phyloP scores from a whole-genome alignment of 345 rosid genomes.

The Linum tenue region DNA sequence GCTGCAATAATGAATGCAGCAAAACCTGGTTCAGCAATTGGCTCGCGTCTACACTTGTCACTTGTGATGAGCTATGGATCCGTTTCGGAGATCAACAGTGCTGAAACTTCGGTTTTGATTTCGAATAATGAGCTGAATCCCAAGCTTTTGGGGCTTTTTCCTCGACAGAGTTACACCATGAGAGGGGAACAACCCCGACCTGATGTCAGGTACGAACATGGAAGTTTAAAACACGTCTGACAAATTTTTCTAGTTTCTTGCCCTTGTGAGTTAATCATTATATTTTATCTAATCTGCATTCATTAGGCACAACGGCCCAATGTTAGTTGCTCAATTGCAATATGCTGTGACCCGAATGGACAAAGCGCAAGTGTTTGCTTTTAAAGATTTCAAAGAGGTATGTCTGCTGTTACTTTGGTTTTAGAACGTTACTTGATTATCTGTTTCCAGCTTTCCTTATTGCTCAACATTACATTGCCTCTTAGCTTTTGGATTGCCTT shows the following conservation, averaged over 20 bases:
- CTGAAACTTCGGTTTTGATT: constrained; percentile 31
- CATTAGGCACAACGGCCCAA: constrained; percentile 68
- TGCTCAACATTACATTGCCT: not conserved
- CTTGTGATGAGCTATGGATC: constrained; percentile 62
- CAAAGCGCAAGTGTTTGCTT: constrained; percentile 48
- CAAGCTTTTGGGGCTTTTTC: constrained; percentile 36
- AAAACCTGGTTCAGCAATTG: constrained; percentile 49
- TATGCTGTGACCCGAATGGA: constrained; percentile 79
- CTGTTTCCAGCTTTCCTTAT: not conserved
- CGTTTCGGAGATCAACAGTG: constrained; percentile 29
- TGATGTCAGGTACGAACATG: constrained; percentile 54
- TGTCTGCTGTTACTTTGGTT: not conserved
- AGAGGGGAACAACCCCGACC: constrained; percentile 55
- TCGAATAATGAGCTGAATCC: constrained; percentile 27
- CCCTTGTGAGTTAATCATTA: not conserved
- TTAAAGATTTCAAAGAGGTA: constrained; percentile 69
- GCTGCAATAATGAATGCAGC: constrained; percentile 38
- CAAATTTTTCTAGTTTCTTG: not conserved
- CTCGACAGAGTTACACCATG: constrained; percentile 80
- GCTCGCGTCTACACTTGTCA: constrained; percentile 62
- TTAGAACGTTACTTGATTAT: not conserved
- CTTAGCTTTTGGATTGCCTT: not conserved
- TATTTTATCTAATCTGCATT: constrained; percentile 12
- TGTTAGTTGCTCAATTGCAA: constrained; percentile 87
- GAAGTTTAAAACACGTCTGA: not conserved